Evolutionary conservation across 352 stramenopile species (phyloP), one percentile per base, ranked within the genome.

Genomic region (Peronosclerospora sorghi): DNA sequence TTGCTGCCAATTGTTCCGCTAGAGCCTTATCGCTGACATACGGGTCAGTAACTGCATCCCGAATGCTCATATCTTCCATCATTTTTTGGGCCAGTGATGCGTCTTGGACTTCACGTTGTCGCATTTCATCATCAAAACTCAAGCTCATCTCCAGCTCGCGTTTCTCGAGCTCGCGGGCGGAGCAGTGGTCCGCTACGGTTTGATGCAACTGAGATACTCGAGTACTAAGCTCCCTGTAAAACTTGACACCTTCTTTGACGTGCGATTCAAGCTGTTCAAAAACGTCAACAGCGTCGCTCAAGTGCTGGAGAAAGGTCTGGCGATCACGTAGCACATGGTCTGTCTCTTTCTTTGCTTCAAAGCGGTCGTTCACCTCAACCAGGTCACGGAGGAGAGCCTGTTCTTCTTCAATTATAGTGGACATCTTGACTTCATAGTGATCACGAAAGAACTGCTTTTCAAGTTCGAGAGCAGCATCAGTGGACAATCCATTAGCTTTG

Each of bases 251-350:
- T 62, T 86, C 76, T 34, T 78, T 83, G 26, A 83, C 51, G 37
- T 88, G 70, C 12, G 70, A 83, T 52, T 84, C 60, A 2, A 88
- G 67, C 45, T 88, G 76, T 41, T 88, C 73, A 20, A 80, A 83
- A 19, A 78, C 56, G 29, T 88, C 73, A n/a, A 86, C 65, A 0
- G 66, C 76, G 35, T 85, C 72, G 36, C 71, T 74, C 19, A 86
- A 47, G 14, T 55, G 54, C 39, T 86, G 68, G 7, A 88, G 48
- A 27, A 79, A 83, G 6, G 50, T 50, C 45, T 88, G 71, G 8
- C 73, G 73, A 13, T 65, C 61, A 4, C 48, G 58, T 36, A 83
- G 58, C 20, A 82, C 57, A 20, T 64, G 53, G 49, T 88, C 69
- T 17, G 62, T 61, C 34, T 73, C 57, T 48, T 77, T 78, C 26